Percentiles rank a stretch among this genome's conserved stretches.
phyloP scores from a whole-genome alignment of 306 rosid species.

The Leucaena leucocephala region DNA sequence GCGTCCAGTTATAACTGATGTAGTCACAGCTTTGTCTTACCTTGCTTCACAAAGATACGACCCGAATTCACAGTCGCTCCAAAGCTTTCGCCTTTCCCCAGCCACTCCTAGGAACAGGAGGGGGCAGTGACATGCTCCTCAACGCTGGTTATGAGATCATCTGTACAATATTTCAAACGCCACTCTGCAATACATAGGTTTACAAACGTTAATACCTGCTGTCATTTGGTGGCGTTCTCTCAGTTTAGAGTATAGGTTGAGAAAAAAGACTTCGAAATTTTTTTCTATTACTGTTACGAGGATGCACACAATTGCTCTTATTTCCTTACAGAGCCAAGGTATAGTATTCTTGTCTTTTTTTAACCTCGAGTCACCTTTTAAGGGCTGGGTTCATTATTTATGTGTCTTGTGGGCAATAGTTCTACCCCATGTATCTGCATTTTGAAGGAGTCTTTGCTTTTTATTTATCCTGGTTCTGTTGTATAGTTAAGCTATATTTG shows the following conservation, averaged over 20 bases:
- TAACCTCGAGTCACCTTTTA: background rate
- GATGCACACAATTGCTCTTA: constrained; percentile 40
- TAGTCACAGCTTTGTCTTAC: constrained; percentile 88
- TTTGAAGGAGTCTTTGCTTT: constrained; percentile 11
- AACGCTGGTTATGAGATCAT: constrained; percentile 41
- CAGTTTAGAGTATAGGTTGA: constrained; percentile 37
- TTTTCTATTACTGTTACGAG: constrained; percentile 25
- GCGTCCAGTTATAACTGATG: constrained; percentile 93
- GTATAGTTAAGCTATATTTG: constrained; percentile 35
- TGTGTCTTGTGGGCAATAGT: constrained; percentile 20
- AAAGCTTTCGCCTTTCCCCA: constrained; percentile 58
- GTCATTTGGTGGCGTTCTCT: constrained; percentile 38
- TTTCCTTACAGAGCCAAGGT: constrained; percentile 40
- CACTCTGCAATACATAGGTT: constrained; percentile 40
- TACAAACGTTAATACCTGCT: constrained; percentile 45
- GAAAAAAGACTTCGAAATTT: constrained; percentile 26
- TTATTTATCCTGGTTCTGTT: constrained; percentile 15
- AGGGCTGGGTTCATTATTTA: constrained; percentile 36
- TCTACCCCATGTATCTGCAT: constrained; percentile 22
- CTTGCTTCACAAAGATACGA: constrained; percentile 79
- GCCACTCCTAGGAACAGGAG: constrained; percentile 68
- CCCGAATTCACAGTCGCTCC: constrained; percentile 49
- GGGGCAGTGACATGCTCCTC: constrained; percentile 46
- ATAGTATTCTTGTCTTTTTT: constrained; percentile 18
- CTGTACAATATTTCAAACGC: constrained; percentile 24